Percentiles rank a stretch among this genome's conserved stretches.
These are phyloP conservation scores for Bocquillonia castaneifolia DNA, from an alignment of 441 rosid genomes.

Conservation along the genomic window DNA sequence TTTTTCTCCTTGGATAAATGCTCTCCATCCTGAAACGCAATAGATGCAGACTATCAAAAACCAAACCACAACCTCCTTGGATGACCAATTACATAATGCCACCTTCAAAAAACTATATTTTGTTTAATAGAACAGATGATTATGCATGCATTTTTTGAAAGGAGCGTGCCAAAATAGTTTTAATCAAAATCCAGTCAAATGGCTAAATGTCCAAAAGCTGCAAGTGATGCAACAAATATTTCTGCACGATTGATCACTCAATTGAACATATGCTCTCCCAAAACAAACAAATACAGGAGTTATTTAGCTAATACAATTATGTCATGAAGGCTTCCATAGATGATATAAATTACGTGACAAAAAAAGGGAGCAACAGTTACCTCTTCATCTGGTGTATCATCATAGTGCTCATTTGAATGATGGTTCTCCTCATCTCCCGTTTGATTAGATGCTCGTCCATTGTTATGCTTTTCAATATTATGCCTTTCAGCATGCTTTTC, in stretches of 20 bases:
- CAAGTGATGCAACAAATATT: too few species aligned
- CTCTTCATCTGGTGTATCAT: constrained; percentile 57
- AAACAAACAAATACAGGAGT: neutral
- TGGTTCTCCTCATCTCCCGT: constrained; percentile 47
- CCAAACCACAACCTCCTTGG: neutral
- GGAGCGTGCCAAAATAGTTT: neutral
- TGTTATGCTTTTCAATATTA: constrained; percentile 47
- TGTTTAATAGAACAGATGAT: too few species aligned
- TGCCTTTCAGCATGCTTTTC: too few species aligned
- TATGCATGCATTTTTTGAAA: neutral
- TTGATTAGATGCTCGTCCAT: constrained; percentile 38
- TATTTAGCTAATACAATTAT: constrained; percentile 1
- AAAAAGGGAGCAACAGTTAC: constrained; percentile 27
- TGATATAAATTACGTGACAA: neutral
- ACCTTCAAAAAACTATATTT: too few species aligned
- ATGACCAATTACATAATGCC: neutral
- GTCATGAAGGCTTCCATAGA: neutral
- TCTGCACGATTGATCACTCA: too few species aligned
- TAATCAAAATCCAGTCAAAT: neutral
- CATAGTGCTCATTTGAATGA: constrained; percentile 46
- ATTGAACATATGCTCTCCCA: neutral
- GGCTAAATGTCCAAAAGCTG: neutral
- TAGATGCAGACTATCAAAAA: neutral
- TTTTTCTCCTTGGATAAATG: constrained; percentile 52
- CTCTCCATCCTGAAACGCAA: constrained; percentile 43